Evolutionary conservation across 2,329 filamentous ascomycete species (phyloP).

Genomic region (Mycosphaerella sp.): DNA sequence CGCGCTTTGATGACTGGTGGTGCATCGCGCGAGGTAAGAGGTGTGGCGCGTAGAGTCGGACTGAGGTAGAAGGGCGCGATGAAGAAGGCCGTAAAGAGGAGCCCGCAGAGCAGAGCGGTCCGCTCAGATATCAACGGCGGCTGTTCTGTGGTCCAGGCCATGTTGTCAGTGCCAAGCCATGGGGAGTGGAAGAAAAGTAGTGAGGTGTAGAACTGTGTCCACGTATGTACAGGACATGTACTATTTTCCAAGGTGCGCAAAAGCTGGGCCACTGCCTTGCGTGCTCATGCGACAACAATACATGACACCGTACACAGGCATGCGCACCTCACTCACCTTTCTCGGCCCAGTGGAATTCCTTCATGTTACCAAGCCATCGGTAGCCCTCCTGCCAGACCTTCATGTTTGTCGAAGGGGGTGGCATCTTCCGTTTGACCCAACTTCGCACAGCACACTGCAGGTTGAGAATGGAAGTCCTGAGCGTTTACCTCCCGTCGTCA

Average conservation of each 20-base stretch:
- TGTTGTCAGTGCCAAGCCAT: constrained; percentile 4
- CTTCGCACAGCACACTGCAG: background rate
- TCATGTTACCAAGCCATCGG: too few species aligned
- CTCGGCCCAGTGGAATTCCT: too few species aligned
- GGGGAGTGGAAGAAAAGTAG: background rate
- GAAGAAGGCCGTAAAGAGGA: constrained; percentile 81
- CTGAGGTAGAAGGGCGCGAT: constrained; percentile 88
- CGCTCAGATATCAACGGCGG: constrained; percentile 23
- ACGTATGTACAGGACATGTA: too few species aligned
- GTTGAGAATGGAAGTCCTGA: background rate
- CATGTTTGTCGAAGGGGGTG: too few species aligned
- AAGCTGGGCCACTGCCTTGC: too few species aligned
- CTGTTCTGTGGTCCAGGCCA: constrained; percentile 13
- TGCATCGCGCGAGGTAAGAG: constrained; percentile 73
- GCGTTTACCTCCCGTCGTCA: constrained; percentile 1
- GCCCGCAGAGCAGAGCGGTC: constrained; percentile 32
- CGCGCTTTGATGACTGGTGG: constrained; percentile 84
- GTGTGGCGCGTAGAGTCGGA: constrained; percentile 69
- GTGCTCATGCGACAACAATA: too few species aligned
- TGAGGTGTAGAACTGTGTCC: too few species aligned
- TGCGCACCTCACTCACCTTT: too few species aligned
- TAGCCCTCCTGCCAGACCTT: too few species aligned
- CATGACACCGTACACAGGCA: too few species aligned
- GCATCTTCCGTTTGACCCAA: too few species aligned
- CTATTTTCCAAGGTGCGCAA: too few species aligned